Percentiles rank a stretch among this genome's conserved stretches.
Evolutionary conservation across 495 filamentous ascomycete species (phyloP).

Genomic region (Aspergillus campestris): DNA sequence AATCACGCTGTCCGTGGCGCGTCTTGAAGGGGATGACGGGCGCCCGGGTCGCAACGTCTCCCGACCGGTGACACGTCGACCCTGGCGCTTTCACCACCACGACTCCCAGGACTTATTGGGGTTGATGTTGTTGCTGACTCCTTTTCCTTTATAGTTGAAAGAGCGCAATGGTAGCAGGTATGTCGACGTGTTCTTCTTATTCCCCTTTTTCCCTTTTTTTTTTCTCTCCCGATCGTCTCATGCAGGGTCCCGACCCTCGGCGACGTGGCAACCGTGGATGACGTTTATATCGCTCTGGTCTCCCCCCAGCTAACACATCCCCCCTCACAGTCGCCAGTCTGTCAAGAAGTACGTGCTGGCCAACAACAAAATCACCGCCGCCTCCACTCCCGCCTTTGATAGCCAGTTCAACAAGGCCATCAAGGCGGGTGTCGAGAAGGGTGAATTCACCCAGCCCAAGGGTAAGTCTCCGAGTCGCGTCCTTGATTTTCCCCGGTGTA

Average conservation of each 20-base stretch:
- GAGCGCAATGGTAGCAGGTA: constrained; percentile 59
- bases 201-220: neutral
- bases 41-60: constrained; percentile 19
- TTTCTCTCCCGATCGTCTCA: constrained; percentile 8
- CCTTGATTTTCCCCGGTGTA: neutral
- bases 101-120: constrained; percentile 9
- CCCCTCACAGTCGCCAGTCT: constrained; percentile 65
- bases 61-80: constrained; percentile 39
- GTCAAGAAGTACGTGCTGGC: constrained; percentile 97
- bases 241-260: constrained; percentile 5
- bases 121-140: constrained; percentile 25
- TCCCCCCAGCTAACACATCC: constrained; percentile 4
- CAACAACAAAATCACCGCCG: constrained; percentile 79
- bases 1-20: constrained; percentile 27
- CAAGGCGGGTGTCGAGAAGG: constrained; percentile 80
- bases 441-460: constrained; percentile 88
- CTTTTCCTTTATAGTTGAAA: constrained; percentile 45
- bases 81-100: constrained; percentile 19
- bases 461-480: constrained; percentile 48
- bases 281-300: constrained; percentile 5
- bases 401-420: constrained; percentile 90
- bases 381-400: constrained; percentile 69
- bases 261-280: constrained; percentile 12
- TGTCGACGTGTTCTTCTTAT: constrained; percentile 13
- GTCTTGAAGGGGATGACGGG: constrained; percentile 25